These are phyloP conservation scores for Pythium periplocum DNA, from an alignment of 352 stramenopile genomes.

Conservation along the genomic window DNA sequence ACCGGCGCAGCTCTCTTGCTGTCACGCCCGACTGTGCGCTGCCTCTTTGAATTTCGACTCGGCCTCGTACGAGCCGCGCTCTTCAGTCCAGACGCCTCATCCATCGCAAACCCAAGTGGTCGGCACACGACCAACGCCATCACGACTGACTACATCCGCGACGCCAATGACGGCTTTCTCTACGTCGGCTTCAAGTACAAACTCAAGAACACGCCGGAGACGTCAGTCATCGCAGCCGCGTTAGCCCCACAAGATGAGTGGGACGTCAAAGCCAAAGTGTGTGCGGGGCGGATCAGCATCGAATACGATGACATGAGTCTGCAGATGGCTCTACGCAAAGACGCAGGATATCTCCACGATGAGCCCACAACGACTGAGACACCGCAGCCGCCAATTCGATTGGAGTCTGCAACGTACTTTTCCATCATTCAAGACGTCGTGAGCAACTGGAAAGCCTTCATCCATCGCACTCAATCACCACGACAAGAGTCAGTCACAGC, in stretches of 20 bases:
- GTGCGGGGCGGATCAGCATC: conserved; percentile 46
- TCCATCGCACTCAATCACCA: conserved; percentile 19
- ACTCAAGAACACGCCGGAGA: conserved; percentile 15
- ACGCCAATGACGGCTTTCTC: conserved; percentile 58
- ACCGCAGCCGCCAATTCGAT: conserved; percentile 1
- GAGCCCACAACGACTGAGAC: not conserved
- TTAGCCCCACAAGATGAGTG: conserved; percentile 18
- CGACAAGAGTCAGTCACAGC: too few relatives aligned
- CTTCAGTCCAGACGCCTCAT: conserved; percentile 4
- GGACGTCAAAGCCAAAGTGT: conserved; percentile 58
- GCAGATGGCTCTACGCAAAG: conserved; percentile 22
- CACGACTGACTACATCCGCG: conserved; percentile 58
- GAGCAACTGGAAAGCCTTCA: conserved; percentile 31
- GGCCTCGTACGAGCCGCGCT: conserved; percentile 43
- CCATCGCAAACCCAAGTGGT: not conserved
- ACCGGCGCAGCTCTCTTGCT: conserved; percentile 40
- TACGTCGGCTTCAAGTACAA: conserved; percentile 72
- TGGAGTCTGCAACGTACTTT: conserved; percentile 36
- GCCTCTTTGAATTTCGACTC: conserved; percentile 52
- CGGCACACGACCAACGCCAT: conserved; percentile 33
- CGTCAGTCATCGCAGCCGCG: not conserved
- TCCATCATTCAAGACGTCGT: conserved; percentile 47
- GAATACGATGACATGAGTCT: conserved; percentile 55
- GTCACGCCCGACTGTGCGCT: conserved; percentile 22
- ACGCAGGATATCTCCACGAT: not conserved